Evolutionary conservation across 2,329 filamentous ascomycete genomes (phyloP), one percentile per base, ranked within the genome.

Genomic region (Byssothecium circinans): DNA sequence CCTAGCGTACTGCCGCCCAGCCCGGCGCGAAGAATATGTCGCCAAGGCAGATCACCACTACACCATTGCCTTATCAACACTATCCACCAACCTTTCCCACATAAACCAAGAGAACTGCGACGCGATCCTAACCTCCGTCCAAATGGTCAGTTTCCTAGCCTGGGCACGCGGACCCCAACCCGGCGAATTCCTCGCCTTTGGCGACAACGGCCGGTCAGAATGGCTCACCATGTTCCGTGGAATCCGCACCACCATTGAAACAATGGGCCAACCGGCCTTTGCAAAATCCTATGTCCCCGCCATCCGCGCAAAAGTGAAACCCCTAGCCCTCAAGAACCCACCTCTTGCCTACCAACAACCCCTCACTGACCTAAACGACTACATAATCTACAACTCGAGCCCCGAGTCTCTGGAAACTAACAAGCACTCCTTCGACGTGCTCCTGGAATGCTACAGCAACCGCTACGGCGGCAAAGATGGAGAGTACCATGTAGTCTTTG

Each of bases 161-260:
- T 64, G 58, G 56, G 61, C 57, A 5, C 53, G 54, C 12, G 62
- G 62, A 2, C 62, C 62, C 1, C 54, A 60, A 29, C 54, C 58
- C 4, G 64, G 61, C 6, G 62, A 67, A 41, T 67, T 58, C 32
- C 60, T 67, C 14, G 62, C 64, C 6, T 67, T 67, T 19, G 58
- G 60, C n/a, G 43, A 49, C 19, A 47, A 54, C 2, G 53, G 53
- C 25, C 57, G 38, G 25, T 65, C 64, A 14, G 60, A 67, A 20
- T 67, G 62, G 62, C 53, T 67, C n/a, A 39, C 61, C 32, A 62
- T 67, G 60, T 65, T 67, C 18, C 57, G 61, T 25, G 64, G 62
- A 1, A 57, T 67, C 3, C 54, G 58, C 18, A 61, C 58, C 1
- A 67, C 60, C n/a, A 35, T 52, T 2, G 30, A 54, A 10, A 53